phyloP scores from a whole-genome alignment of 2,329 filamentous ascomycete genomes.

The Chaetoscypha palmicola region DNA sequence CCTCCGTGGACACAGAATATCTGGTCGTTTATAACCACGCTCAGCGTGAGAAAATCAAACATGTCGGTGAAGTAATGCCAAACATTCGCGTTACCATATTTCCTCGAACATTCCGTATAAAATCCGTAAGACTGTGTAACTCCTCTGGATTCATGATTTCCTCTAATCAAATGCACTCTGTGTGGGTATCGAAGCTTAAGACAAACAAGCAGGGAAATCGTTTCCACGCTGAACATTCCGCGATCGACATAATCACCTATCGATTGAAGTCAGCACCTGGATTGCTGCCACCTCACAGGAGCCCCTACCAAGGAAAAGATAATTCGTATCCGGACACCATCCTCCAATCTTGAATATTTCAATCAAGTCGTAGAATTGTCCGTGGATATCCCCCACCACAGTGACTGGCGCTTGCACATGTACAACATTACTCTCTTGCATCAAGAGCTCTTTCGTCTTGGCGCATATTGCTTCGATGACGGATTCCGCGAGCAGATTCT shows the following conservation, averaged over 20 bases:
- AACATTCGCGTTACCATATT: constrained; percentile 97
- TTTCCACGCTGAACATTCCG: constrained; percentile 97
- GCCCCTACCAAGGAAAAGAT: constrained; percentile 78
- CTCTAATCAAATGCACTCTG: constrained; percentile 90
- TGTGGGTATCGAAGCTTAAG: constrained; percentile 94
- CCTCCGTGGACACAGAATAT: constrained; percentile 98
- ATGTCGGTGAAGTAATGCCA: constrained; percentile 99
- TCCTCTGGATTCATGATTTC: constrained; percentile 95
- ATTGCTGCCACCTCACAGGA: neutral
- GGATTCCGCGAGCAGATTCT: constrained; percentile 92
- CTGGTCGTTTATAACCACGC: constrained; percentile 96
- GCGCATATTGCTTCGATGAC: constrained; percentile 99
- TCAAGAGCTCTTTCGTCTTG: constrained; percentile 96
- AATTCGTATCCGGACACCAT: constrained; percentile 96
- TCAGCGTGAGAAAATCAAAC: constrained; percentile 97
- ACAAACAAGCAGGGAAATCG: constrained; percentile 94
- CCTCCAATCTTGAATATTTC: constrained; percentile 99
- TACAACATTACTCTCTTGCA: constrained; percentile 99
- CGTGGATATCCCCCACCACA: constrained; percentile 96
- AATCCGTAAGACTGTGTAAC: constrained; percentile 99
- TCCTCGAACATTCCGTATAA: constrained; percentile 95
- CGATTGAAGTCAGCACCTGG: constrained; percentile 5
- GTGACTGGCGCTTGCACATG: constrained; percentile 94
- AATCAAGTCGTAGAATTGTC: constrained; percentile 97
- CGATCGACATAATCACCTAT: constrained; percentile 91